Conservation (phyloP, 2,329 filamentous ascomycete species). For the Ophiocordyceps camponoti-saundersi region DNA sequence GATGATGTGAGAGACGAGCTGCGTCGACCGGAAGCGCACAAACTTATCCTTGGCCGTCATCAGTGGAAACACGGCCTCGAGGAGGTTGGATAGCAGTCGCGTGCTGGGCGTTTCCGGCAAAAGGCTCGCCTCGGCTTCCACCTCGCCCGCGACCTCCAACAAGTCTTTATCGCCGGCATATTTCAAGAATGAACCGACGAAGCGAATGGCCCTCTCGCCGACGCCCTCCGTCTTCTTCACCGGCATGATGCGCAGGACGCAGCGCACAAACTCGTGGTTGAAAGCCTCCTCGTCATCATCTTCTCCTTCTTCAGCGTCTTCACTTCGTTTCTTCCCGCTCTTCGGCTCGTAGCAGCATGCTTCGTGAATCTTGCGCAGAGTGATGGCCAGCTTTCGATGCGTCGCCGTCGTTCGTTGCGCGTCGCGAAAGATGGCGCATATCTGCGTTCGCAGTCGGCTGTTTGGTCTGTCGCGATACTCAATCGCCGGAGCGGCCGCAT, state of each 20-base stretch:
- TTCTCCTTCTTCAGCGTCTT: constrained; percentile 52
- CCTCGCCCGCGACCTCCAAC: constrained; percentile 46
- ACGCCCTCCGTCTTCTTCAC: constrained; percentile 85
- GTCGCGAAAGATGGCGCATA: constrained; percentile 58
- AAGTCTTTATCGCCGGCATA: constrained; percentile 55
- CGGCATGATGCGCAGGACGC: constrained; percentile 63
- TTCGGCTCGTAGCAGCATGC: constrained; percentile 53
- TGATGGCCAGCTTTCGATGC: constrained; percentile 78
- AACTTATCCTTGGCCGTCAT: constrained; percentile 81
- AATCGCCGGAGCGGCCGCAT: constrained; percentile 33
- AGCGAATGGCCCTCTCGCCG: constrained; percentile 72
- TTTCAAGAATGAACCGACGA: constrained; percentile 73
- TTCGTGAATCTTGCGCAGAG: constrained; percentile 80
- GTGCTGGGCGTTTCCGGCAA: constrained; percentile 73
- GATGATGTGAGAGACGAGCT: constrained; percentile 79
- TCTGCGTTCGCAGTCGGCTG: constrained; percentile 54
- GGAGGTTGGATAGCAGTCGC: constrained; percentile 57
- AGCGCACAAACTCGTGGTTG: constrained; percentile 70
- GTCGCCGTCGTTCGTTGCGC: constrained; percentile 81
- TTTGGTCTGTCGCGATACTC: constrained; percentile 62
- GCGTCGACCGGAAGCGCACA: constrained; percentile 76
- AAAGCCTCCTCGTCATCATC: constrained; percentile 81
- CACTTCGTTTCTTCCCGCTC: constrained; percentile 24
- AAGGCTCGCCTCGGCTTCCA: constrained; percentile 50
- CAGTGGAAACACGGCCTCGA: constrained; percentile 59